Evolutionary conservation across 352 stramenopile species (phyloP), one percentile per base, ranked within the genome.

Genomic region (Globisporangium megalacanthum): DNA sequence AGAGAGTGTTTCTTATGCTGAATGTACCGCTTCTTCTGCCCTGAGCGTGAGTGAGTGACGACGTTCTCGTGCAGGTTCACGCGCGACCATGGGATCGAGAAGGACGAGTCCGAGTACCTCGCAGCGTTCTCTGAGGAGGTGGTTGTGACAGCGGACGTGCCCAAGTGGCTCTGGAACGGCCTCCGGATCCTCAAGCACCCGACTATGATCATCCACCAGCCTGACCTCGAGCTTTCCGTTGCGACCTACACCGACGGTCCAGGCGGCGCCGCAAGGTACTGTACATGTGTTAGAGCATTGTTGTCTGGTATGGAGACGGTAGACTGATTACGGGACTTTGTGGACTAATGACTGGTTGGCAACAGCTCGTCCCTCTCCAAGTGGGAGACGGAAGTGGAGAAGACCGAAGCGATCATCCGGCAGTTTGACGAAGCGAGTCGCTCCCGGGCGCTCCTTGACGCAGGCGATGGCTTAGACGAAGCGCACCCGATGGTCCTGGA

Each of bases 61-160:
- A 20, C 6, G 8, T 10, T 42, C 6, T 17, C n/a, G 29, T 17
- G 39, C 36, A 86, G 82, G 35, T 94, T 94, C 54, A 94, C 85
- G 49, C 80, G 83, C 33, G 85, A 94, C 52, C 85, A 94, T 45
- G 75, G 74, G 39, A 89, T 94, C 19, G 85, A 94, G 62, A 94
- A 94, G 57, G 79, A 94, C 58, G 84, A 94, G 60, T 91, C 80
- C 39, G 83, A 94, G 66, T 94, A 91, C 60, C 41, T 94, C 35
- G 79, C 83, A 17, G 64, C 65, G 25, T 94, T 92, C 56, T 91
- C 82, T 1, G 85, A 92, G 58, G 85, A 94, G 67, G 85, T 94
- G 41, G 77, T 90, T 37, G 73, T 94, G 49, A 86, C 83, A 20
- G 70, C 65, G 0, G 73, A 92, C 47, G 82, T 83, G 7, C 85